Evolutionary conservation across 352 stramenopile species (phyloP).

Genomic region (Sclerospora graminicola): DNA sequence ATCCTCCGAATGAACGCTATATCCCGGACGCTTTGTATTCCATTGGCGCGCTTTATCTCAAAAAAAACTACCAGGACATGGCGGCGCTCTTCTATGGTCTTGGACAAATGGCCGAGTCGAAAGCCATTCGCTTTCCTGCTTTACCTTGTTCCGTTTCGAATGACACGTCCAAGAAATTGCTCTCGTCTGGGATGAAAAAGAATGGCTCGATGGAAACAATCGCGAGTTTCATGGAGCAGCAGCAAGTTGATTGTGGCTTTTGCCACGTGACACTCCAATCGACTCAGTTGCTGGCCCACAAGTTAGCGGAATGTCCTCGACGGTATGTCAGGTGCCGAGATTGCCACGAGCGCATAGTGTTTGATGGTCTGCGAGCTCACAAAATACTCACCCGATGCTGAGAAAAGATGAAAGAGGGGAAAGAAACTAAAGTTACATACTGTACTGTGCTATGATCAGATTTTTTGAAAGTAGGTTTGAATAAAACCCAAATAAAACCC

Average conservation of each 20-base stretch:
- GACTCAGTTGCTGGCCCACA: constrained; percentile 21
- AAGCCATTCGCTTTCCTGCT: constrained; percentile 22
- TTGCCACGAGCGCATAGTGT: constrained; percentile 18
- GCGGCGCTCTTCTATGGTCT: constrained; percentile 22
- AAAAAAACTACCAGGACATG: constrained; percentile 14
- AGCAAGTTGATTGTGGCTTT: constrained; percentile 18
- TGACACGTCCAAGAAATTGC: constrained; percentile 11
- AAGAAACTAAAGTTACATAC: no score
- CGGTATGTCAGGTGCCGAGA: constrained; percentile 15
- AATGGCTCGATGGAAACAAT: constrained; percentile 21
- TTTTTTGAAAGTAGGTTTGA: no score
- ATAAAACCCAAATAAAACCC: no score
- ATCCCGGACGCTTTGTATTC: constrained; percentile 26
- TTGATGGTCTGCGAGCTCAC: constrained; percentile 19
- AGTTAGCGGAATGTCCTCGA: constrained; percentile 22
- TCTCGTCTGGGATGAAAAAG: constrained; percentile 18
- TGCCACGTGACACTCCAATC: constrained; percentile 19
- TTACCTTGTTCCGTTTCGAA: constrained; percentile 11
- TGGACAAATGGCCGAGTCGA: constrained; percentile 19
- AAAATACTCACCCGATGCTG: no score
- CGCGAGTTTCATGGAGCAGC: constrained; percentile 10
- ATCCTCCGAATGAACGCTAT: constrained; percentile 23
- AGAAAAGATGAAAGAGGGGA: no score
- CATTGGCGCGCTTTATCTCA: constrained; percentile 20
- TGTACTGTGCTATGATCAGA: no score